These are phyloP conservation scores for Aristolochia californica DNA, from an alignment of 164 flowering plant species.

Conservation along the genomic window DNA sequence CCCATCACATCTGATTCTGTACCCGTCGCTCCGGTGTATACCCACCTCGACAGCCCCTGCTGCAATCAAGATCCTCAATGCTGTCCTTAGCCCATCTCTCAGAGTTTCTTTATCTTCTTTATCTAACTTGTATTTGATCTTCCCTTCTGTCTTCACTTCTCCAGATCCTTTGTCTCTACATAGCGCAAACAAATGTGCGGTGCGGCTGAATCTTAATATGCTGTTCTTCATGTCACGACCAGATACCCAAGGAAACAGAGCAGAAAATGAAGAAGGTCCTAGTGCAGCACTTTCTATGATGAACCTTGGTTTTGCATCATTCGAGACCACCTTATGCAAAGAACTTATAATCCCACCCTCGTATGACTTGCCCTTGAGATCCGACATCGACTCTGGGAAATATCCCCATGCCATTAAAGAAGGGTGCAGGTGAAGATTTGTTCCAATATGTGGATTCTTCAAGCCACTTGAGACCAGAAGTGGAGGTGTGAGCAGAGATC, in stretches of 20 bases:
- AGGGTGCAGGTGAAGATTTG: constrained; percentile 40
- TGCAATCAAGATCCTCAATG: constrained; percentile 28
- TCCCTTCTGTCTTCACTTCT: constrained; percentile 23
- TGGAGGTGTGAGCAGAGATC: constrained; percentile 63
- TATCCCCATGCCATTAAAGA: constrained; percentile 31
- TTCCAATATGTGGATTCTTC: constrained; percentile 36
- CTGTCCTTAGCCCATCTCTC: constrained; percentile 19
- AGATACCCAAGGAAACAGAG: constrained; percentile 30
- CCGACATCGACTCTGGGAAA: constrained; percentile 20
- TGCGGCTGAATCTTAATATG: constrained; percentile 22
- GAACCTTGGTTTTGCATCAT: constrained; percentile 11
- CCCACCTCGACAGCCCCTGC: constrained; percentile 45
- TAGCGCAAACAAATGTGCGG: constrained; percentile 22
- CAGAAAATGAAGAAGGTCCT: constrained; percentile 25
- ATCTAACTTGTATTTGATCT: constrained; percentile 16
- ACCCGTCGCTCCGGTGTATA: constrained; percentile 26
- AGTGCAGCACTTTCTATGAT: constrained; percentile 25
- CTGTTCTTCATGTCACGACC: constrained; percentile 29
- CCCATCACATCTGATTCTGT: constrained; percentile 23
- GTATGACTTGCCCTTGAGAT: constrained; percentile 21
- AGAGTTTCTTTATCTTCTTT: constrained; percentile 23
- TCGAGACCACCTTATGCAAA: constrained; percentile 18
- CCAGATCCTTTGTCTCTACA: constrained; percentile 32
- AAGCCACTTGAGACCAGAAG: constrained; percentile 57
- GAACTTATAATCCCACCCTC: constrained; percentile 38